A percentile compares a stretch with the other conserved stretches of the same genome.
These are phyloP conservation scores for Harringtonia aguacate DNA, from an alignment of 2,329 filamentous ascomycete genomes.

Conservation along the genomic window DNA sequence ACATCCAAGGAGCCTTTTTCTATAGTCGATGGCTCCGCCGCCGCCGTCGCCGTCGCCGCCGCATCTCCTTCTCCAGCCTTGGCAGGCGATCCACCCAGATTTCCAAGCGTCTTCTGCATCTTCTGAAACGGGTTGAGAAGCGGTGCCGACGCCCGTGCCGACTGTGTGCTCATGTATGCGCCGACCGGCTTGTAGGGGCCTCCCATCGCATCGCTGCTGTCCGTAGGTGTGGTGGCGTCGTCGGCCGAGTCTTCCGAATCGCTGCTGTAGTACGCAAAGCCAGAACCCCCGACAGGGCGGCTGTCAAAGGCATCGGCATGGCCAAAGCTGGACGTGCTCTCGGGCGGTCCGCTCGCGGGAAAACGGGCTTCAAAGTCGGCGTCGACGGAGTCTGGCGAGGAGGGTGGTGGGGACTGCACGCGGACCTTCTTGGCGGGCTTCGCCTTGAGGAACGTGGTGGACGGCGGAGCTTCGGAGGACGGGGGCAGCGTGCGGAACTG, in stretches of 20 bases:
- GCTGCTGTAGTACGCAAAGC: constrained; percentile 17
- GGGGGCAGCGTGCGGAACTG: constrained; percentile 20
- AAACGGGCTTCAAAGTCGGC: constrained; percentile 19
- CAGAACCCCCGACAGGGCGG: background rate
- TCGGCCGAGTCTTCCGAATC: constrained; percentile 17
- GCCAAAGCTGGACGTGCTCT: background rate
- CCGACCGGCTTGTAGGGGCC: no score
- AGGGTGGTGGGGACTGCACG: constrained; percentile 52
- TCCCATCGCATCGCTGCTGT: constrained; percentile 12
- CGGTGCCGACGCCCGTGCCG: no score
- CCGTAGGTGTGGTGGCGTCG: constrained; percentile 21
- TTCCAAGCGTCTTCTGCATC: constrained; percentile 42
- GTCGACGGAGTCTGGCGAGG: constrained; percentile 42
- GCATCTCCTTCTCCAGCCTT: constrained; percentile 15
- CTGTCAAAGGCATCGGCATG: background rate
- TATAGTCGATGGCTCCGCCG: constrained; percentile 19
- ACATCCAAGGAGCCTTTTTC: constrained; percentile 54
- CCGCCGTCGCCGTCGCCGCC: constrained; percentile 16
- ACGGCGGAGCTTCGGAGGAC: constrained; percentile 21
- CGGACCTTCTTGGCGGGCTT: constrained; percentile 59
- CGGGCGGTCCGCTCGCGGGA: constrained; percentile 16
- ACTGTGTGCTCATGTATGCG: no score
- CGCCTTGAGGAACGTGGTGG: constrained; percentile 25
- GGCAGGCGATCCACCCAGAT: constrained; percentile 31
- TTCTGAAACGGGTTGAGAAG: constrained; percentile 46